Conservation (phyloP, 2,329 filamentous ascomycete species). For the Curvularia sp. region DNA sequence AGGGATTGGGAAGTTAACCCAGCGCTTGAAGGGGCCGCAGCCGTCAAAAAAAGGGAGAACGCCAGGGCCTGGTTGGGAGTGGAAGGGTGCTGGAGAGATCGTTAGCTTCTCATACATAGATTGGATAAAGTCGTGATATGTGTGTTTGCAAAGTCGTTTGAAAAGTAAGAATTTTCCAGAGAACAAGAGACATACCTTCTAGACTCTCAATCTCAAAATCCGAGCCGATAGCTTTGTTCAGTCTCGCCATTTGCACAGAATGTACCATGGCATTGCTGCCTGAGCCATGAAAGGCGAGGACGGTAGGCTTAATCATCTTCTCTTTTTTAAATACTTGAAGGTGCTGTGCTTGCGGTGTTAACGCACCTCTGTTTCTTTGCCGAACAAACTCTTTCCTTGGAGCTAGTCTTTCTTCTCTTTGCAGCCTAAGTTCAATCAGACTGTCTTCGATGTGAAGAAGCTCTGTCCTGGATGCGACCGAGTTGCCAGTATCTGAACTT, state of each 20-base stretch:
- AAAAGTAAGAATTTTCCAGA: background rate
- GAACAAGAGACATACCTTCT: conserved; percentile 27
- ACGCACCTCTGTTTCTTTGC: conserved; percentile 1
- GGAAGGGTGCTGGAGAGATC: conserved; percentile 36
- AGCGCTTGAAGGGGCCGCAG: conserved; percentile 47
- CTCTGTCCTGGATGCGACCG: background rate
- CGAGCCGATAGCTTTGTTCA: conserved; percentile 32
- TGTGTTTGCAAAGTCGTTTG: background rate
- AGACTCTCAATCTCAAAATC: conserved; percentile 37
- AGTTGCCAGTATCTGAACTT: background rate
- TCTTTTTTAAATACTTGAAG: background rate
- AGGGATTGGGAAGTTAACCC: conserved; percentile 32
- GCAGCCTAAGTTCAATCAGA: background rate
- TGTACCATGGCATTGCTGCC: conserved; percentile 45
- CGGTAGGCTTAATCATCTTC: conserved; percentile 33
- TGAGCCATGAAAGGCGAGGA: conserved; percentile 49
- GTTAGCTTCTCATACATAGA: conserved; percentile 7
- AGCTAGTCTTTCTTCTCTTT: background rate
- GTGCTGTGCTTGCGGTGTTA: background rate
- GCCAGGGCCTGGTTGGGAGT: conserved; percentile 44
- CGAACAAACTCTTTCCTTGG: background rate
- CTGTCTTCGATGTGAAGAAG: background rate
- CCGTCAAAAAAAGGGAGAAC: conserved; percentile 50
- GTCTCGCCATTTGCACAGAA: conserved; percentile 42
- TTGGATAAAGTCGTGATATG: background rate